Evolutionary conservation across 1,284 basidiomycete genomes (phyloP).

Genomic region (Omphalotus olearius): DNA sequence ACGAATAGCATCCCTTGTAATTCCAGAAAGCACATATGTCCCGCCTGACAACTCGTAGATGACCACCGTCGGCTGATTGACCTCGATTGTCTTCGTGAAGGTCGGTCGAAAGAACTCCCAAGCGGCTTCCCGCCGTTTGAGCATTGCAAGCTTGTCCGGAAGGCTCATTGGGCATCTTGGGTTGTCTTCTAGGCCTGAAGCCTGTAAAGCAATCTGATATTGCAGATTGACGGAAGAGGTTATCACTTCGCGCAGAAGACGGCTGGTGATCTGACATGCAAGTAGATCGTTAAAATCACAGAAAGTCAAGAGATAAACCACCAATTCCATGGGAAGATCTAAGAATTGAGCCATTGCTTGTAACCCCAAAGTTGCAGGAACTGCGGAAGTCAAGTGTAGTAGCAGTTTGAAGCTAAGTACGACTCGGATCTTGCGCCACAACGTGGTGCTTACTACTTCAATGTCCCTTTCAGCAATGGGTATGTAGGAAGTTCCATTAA

Average conservation of each 20-base stretch:
- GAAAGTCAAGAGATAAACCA: conserved; percentile 4
- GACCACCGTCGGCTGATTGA: conserved; percentile 5
- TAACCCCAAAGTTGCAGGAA: too few relatives aligned
- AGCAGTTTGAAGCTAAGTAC: too few relatives aligned
- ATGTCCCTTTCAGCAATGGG: too few relatives aligned
- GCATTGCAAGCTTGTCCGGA: background rate
- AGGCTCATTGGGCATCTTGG: conserved; percentile 2
- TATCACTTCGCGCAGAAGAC: background rate
- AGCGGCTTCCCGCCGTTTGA: conserved; percentile 4
- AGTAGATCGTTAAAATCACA: conserved; percentile 4
- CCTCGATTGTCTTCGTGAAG: conserved; percentile 2
- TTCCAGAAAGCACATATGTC: conserved; percentile 8
- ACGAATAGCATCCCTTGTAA: background rate
- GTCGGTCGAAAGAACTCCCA: conserved; percentile 7
- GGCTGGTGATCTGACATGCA: background rate
- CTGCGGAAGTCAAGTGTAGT: too few relatives aligned
- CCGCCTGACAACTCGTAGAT: conserved; percentile 10
- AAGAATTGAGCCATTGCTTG: background rate
- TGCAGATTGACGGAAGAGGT: conserved; percentile 3
- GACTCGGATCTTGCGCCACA: too few relatives aligned
- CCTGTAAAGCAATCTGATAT: conserved; percentile 5
- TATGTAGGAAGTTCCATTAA: too few relatives aligned
- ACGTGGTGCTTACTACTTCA: too few relatives aligned
- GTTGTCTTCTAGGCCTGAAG: conserved; percentile 10
- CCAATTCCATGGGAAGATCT: conserved; percentile 8